Conservation (phyloP, 2,329 filamentous ascomycete genomes). For the Pyrenochaeta sp. region DNA sequence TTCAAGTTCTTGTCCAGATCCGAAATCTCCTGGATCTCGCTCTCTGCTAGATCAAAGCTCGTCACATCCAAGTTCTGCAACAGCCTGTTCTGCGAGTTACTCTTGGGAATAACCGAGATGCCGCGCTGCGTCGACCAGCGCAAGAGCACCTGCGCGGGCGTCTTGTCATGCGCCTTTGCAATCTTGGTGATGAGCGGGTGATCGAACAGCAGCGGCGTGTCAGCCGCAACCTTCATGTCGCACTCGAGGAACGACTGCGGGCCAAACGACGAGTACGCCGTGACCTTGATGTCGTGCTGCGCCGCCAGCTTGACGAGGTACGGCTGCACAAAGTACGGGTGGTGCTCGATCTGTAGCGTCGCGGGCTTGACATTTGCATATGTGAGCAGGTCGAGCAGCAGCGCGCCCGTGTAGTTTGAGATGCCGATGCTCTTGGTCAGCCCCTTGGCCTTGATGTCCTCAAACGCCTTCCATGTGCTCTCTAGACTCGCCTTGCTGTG, state of each 20-base stretch:
- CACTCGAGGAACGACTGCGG: constrained; percentile 56
- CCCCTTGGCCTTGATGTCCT: constrained; percentile 42
- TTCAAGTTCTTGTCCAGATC: constrained; percentile 40
- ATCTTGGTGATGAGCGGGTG: constrained; percentile 70
- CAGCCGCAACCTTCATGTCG: constrained; percentile 43
- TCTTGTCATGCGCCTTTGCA: constrained; percentile 69
- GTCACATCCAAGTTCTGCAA: constrained; percentile 43
- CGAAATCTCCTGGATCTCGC: constrained; percentile 41
- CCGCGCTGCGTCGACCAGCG: constrained; percentile 83
- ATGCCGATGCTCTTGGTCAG: constrained; percentile 47
- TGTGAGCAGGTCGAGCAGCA: constrained; percentile 64
- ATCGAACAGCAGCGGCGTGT: constrained; percentile 42
- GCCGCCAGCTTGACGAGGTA: constrained; percentile 45
- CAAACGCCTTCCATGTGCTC: constrained; percentile 53
- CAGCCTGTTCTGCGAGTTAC: constrained; percentile 39
- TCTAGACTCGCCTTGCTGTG: constrained; percentile 43
- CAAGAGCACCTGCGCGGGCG: constrained; percentile 80
- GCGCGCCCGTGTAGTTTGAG: constrained; percentile 48
- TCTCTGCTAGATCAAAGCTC: constrained; percentile 37
- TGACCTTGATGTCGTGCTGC: constrained; percentile 43
- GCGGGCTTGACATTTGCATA: constrained; percentile 51
- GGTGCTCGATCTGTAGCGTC: constrained; percentile 48
- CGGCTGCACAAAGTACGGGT: constrained; percentile 47
- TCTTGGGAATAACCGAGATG: constrained; percentile 49
- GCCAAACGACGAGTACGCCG: constrained; percentile 48